phyloP scores from a whole-genome alignment of 2,329 filamentous ascomycete genomes.

The Pseudonectria buxi region DNA sequence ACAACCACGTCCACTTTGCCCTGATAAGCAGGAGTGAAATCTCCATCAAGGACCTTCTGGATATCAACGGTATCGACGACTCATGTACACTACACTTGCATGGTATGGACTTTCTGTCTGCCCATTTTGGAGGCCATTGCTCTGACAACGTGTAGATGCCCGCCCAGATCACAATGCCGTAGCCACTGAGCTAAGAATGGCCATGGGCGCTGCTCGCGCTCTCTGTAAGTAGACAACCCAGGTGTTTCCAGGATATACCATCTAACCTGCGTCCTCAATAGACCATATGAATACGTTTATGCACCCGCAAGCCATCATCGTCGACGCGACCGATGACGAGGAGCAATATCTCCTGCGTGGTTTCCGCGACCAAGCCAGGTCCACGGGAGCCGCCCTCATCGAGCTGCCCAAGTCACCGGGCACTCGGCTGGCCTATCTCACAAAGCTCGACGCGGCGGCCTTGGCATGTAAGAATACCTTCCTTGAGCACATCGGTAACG shows the following conservation, averaged over 20 bases:
- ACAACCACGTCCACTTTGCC: slow-evolving; percentile 74
- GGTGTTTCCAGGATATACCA: background rate
- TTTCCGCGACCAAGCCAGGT: slow-evolving; percentile 47
- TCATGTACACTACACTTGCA: slow-evolving; percentile 60
- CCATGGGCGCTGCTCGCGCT: slow-evolving; percentile 55
- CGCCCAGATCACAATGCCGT: slow-evolving; percentile 65
- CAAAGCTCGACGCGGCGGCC: slow-evolving; percentile 66
- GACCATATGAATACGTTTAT: slow-evolving; percentile 66
- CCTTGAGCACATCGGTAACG: slow-evolving; percentile 11
- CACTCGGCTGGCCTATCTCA: slow-evolving; percentile 67
- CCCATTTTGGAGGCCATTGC: background rate
- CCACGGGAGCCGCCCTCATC: slow-evolving; percentile 57
- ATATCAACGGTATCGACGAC: slow-evolving; percentile 71
- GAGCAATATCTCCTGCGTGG: slow-evolving; percentile 60
- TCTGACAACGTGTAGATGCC: slow-evolving; percentile 49
- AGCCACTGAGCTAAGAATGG: slow-evolving; percentile 65
- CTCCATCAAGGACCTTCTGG: slow-evolving; percentile 58
- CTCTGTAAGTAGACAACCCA: slow-evolving; percentile 42
- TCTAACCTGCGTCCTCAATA: slow-evolving; percentile 18
- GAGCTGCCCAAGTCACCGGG: slow-evolving; percentile 61
- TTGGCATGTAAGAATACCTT: slow-evolving; percentile 48
- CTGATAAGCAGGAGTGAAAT: slow-evolving; percentile 70
- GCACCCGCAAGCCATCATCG: slow-evolving; percentile 68
- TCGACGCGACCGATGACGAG: slow-evolving; percentile 62
- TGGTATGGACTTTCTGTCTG: slow-evolving; percentile 30